These are phyloP conservation scores for Colletotrichum sp. DNA, from an alignment of 2,329 filamentous ascomycete genomes.

Conservation along the genomic window DNA sequence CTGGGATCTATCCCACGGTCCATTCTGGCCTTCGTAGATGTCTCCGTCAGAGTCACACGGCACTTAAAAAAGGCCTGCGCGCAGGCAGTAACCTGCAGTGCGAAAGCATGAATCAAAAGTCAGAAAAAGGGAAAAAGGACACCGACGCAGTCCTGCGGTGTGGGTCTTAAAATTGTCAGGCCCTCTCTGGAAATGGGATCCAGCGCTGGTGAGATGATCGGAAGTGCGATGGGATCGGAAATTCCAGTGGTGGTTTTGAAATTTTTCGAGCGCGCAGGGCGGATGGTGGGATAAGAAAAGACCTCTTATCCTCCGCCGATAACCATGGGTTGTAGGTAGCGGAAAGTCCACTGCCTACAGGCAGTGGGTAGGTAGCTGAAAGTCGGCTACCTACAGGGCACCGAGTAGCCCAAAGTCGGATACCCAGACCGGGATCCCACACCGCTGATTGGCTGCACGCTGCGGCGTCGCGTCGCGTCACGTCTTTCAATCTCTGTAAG, in stretches of 20 bases:
- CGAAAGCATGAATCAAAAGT: not conserved
- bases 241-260: too few relatives aligned
- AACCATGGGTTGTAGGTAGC: not conserved
- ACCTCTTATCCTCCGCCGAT: too few relatives aligned
- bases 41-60: not conserved
- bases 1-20: not conserved
- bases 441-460: not conserved
- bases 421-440: not conserved
- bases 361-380: not conserved
- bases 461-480: not conserved
- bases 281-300: too few relatives aligned
- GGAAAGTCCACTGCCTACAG: not conserved
- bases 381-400: not conserved
- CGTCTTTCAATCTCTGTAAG: not conserved
- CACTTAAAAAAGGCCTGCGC: not conserved
- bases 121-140: not conserved
- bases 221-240: too few relatives aligned
- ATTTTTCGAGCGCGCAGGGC: too few relatives aligned
- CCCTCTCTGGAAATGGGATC: not conserved
- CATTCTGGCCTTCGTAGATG: not conserved
- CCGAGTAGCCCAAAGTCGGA: not conserved
- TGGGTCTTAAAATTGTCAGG: not conserved
- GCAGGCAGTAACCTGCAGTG: not conserved
- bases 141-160: not conserved
- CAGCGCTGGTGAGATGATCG: not conserved